phyloP scores from a whole-genome alignment of 1,284 basidiomycete species.

The Puccinia horiana region DNA sequence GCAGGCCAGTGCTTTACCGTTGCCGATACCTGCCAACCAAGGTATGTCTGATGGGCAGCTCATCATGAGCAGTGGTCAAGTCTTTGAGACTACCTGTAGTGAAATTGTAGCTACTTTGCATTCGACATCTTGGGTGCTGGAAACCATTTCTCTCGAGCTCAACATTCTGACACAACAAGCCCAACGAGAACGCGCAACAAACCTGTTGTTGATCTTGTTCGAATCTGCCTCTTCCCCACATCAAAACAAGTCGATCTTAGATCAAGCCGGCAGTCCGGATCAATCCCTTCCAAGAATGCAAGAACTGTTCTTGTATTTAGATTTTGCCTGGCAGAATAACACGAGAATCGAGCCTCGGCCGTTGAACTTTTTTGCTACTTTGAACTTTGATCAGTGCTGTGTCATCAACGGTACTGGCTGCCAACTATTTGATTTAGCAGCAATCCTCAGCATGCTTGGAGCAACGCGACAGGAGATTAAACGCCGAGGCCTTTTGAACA shows the following conservation, averaged over 20 bases:
- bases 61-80: conserved; percentile 70
- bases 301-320: conserved; percentile 48
- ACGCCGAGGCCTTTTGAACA: conserved; percentile 69
- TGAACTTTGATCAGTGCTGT: conserved; percentile 49
- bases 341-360: conserved; percentile 37
- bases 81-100: conserved; percentile 73
- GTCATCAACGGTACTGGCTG: conserved; percentile 44
- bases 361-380: conserved; percentile 34
- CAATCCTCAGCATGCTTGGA: conserved; percentile 64
- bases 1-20: conserved; percentile 74
- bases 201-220: conserved; percentile 40
- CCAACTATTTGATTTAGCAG: conserved; percentile 45
- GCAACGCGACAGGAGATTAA: conserved; percentile 68
- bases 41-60: conserved; percentile 67
- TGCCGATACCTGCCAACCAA: conserved; percentile 56
- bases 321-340: conserved; percentile 43
- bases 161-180: conserved; percentile 66
- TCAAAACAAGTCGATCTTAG: conserved; percentile 42
- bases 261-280: conserved; percentile 45
- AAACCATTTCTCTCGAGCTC: conserved; percentile 83
- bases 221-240: conserved; percentile 36
- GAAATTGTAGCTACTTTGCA: conserved; percentile 77
- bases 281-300: conserved; percentile 50
- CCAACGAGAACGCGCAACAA: conserved; percentile 36
- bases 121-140: conserved; percentile 79